Percentiles rank a stretch among this genome's conserved stretches.
Evolutionary conservation across 192 early-diverging fungal genomes (phyloP).

Genomic region (Backusella circina): DNA sequence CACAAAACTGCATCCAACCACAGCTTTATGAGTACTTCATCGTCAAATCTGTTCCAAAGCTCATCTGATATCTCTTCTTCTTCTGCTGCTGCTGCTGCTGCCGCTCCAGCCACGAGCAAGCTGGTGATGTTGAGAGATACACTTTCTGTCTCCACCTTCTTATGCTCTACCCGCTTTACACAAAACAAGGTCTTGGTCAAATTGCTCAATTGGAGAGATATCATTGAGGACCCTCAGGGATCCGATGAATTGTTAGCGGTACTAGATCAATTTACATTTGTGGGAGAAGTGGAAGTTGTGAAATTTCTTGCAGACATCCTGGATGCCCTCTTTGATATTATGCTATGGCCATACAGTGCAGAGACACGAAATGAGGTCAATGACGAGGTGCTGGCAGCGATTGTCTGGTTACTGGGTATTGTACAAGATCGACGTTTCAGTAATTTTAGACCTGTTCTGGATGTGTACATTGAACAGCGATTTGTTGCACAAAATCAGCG

Average conservation of each 20-base stretch:
- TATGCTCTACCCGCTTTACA: constrained; percentile 65
- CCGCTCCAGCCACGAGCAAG: neutral
- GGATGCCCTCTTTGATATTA: constrained; percentile 58
- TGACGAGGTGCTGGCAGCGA: constrained; percentile 43
- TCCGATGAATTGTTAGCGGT: constrained; percentile 33
- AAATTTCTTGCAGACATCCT: constrained; percentile 65
- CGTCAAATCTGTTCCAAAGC: neutral
- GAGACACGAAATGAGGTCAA: constrained; percentile 27
- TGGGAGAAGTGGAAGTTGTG: constrained; percentile 65
- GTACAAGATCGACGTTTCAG: constrained; percentile 59
- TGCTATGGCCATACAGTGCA: constrained; percentile 28
- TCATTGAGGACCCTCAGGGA: constrained; percentile 9
- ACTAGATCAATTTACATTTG: constrained; percentile 49
- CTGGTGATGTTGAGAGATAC: constrained; percentile 38
- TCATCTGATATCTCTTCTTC: neutral
- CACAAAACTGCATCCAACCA: constrained; percentile 5
- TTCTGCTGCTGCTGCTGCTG: too few species aligned
- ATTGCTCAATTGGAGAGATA: constrained; percentile 59
- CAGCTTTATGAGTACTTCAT: constrained; percentile 12
- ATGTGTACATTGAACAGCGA: constrained; percentile 56
- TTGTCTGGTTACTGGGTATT: constrained; percentile 56
- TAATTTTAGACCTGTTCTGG: constrained; percentile 52
- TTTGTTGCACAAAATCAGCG: constrained; percentile 26
- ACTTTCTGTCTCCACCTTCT: constrained; percentile 47
- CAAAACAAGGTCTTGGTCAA: constrained; percentile 62